Conservation (phyloP, 1,139 yeast species). For the Magnusiomyces ingens region DNA sequence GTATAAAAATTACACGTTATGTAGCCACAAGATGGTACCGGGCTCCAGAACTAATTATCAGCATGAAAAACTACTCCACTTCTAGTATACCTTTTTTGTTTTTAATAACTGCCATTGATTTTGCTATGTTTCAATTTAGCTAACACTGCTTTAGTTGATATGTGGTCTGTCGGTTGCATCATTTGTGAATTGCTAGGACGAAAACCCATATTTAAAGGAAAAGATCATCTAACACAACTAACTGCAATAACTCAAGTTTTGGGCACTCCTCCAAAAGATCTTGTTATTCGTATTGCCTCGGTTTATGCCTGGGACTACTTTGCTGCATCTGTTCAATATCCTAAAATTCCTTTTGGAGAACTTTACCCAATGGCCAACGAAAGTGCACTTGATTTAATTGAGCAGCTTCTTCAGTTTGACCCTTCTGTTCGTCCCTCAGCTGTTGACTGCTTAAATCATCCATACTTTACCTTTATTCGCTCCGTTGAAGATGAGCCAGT, state of each 20-base stretch:
- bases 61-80: slow-evolving; percentile 43
- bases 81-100: slow-evolving; percentile 21
- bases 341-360: slow-evolving; percentile 50
- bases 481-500: slow-evolving; percentile 79
- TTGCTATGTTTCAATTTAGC: slow-evolving; percentile 5
- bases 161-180: slow-evolving; percentile 94
- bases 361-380: slow-evolving; percentile 69
- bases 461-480: slow-evolving; percentile 76
- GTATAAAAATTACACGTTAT: slow-evolving; percentile 60
- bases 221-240: slow-evolving; percentile 77
- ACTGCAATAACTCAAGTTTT: slow-evolving; percentile 67
- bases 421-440: slow-evolving; percentile 77
- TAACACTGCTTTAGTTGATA: slow-evolving; percentile 53
- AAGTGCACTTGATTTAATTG: slow-evolving; percentile 66
- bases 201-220: slow-evolving; percentile 76
- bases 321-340: slow-evolving; percentile 16
- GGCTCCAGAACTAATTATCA: slow-evolving; percentile 82
- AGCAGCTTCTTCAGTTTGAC: slow-evolving; percentile 66
- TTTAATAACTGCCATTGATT: neutral
- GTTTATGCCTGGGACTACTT: slow-evolving; percentile 30
- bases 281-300: slow-evolving; percentile 64
- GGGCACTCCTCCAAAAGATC: slow-evolving; percentile 76
- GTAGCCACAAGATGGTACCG: slow-evolving; percentile 96
- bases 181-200: slow-evolving; percentile 81
- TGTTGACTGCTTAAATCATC: slow-evolving; percentile 72